Evolutionary conservation across 352 stramenopile species (phyloP).

Genomic region (Pythium aristosporum): DNA sequence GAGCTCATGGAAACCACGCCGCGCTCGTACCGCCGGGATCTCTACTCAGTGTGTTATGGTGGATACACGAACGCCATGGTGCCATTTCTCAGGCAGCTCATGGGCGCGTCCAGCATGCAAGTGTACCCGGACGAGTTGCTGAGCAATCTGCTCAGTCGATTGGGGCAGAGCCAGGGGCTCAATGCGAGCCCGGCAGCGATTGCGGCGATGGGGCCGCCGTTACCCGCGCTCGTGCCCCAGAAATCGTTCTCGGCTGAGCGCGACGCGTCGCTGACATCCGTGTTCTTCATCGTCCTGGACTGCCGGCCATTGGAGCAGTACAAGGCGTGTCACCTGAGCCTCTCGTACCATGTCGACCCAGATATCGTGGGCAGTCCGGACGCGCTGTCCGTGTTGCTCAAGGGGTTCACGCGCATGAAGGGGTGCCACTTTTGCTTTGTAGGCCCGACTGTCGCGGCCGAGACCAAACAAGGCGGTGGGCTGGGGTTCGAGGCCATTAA

Average conservation of each 20-base stretch:
- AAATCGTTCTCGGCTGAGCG: conserved; percentile 41
- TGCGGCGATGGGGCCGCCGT: conserved; percentile 12
- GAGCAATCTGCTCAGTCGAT: conserved; percentile 63
- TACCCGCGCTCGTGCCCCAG: conserved; percentile 10
- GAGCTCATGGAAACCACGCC: conserved; percentile 65
- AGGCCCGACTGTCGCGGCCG: conserved; percentile 37
- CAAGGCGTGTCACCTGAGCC: conserved; percentile 72
- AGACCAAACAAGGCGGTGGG: conserved; percentile 23
- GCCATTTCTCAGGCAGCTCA: conserved; percentile 71
- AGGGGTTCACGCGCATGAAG: conserved; percentile 85
- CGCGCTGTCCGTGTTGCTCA: conserved; percentile 69
- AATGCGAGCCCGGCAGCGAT: conserved; percentile 17
- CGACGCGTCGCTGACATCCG: conserved; percentile 36
- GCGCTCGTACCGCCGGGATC: conserved; percentile 72
- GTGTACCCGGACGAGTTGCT: conserved; percentile 85
- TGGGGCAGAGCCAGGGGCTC: conserved; percentile 23
- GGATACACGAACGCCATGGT: conserved; percentile 64
- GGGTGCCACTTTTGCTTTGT: conserved; percentile 90
- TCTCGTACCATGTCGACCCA: conserved; percentile 88
- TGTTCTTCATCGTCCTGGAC: conserved; percentile 84
- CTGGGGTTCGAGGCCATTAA: conserved; percentile 50
- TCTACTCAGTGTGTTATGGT: conserved; percentile 84
- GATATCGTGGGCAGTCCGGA: conserved; percentile 71
- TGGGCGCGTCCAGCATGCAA: conserved; percentile 71
- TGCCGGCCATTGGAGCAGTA: conserved; percentile 77